These are phyloP conservation scores for Kregervanrija delftensis DNA, from an alignment of 805 yeast species.

Conservation along the genomic window DNA sequence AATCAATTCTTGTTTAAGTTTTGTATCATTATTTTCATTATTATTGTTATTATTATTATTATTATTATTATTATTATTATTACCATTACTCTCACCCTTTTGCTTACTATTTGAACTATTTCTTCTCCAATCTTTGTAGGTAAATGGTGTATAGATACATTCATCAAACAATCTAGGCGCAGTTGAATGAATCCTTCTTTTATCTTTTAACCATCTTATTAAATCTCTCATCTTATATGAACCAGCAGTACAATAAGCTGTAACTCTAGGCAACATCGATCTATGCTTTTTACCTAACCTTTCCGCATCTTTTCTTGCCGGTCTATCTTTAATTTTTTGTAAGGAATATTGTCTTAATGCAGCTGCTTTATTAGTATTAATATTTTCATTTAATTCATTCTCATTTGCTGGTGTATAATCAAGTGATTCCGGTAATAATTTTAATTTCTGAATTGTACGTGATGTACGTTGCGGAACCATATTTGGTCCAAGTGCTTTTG, in stretches of 20 bases:
- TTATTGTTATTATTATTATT: conserved; percentile 4
- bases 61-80: background rate
- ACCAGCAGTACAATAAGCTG: conserved; percentile 95
- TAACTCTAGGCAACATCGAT: conserved; percentile 81
- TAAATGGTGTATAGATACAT: conserved; percentile 88
- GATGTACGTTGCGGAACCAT: conserved; percentile 71
- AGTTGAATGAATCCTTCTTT: conserved; percentile 65
- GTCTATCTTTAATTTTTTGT: conserved; percentile 76
- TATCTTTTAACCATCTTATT: conserved; percentile 75
- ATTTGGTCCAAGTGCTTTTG: conserved; percentile 35
- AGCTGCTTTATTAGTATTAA: conserved; percentile 39
- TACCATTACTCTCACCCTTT: conserved; percentile 1
- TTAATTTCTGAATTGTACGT: conserved; percentile 66
- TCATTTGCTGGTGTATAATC: conserved; percentile 21
- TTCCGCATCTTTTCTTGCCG: conserved; percentile 92
- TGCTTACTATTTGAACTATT: conserved; percentile 10
- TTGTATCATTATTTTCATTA: conserved; percentile 1
- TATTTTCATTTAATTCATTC: conserved; percentile 4
- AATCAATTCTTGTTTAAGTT: conserved; percentile 33
- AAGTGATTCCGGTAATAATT: conserved; percentile 59
- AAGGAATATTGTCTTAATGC: conserved; percentile 43
- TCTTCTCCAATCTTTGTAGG: conserved; percentile 71
- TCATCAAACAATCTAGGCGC: conserved; percentile 89
- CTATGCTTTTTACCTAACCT: conserved; percentile 82
- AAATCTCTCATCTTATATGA: conserved; percentile 85